Evolutionary conservation across 768 basidiomycete species (phyloP), one percentile per base, ranked within the genome.

Genomic region (Russula ochroleuca): DNA sequence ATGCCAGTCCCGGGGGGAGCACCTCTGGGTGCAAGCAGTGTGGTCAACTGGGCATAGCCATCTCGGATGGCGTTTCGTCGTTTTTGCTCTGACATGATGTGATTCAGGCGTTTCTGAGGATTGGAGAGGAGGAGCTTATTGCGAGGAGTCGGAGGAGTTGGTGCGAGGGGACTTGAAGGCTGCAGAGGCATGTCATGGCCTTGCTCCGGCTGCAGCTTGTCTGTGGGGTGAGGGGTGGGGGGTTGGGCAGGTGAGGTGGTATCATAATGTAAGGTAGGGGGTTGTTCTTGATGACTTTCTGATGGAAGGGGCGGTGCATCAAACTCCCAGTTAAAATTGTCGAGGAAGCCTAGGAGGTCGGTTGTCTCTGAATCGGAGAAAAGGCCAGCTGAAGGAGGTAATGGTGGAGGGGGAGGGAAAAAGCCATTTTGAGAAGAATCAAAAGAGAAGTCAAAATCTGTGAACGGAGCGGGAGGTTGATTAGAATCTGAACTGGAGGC

Each of bases 1-100:
- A 88, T 83, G 43, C 83, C 85, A 43, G 89, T 70, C 35, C 75
- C 83, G 0, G 82, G 80, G 55, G 87, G 83, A 2, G 85, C 79
- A 5, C 89, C 90, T 5, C 85, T 86, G n/a, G 91, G 89, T 0
- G 90, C 85, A 59, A 95, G 85, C 25, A 96, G 78, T 0, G 86
- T 76, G 37, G 92, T 93, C 47, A 96, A 77, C 71, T 93, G 90
- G 1, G 90, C 85, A 74, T 94, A 96, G 45, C 92, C 92, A 66
- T 91, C 87, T 47, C 91, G 86, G 68, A 96, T 96, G 56, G 90
- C 90, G 70, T 95, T 95, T 11, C 94, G 85, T 9, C 94, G 89
- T 70, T 92, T 92, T 75, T 96, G 93, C 73, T 96, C 94, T 8
- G 91, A 93, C 83, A 92, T 86, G 79, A 96, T 94, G 77, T 96